Evolutionary conservation across 2,329 filamentous ascomycete species (phyloP).

Genomic region (Botrytis paeoniae): DNA sequence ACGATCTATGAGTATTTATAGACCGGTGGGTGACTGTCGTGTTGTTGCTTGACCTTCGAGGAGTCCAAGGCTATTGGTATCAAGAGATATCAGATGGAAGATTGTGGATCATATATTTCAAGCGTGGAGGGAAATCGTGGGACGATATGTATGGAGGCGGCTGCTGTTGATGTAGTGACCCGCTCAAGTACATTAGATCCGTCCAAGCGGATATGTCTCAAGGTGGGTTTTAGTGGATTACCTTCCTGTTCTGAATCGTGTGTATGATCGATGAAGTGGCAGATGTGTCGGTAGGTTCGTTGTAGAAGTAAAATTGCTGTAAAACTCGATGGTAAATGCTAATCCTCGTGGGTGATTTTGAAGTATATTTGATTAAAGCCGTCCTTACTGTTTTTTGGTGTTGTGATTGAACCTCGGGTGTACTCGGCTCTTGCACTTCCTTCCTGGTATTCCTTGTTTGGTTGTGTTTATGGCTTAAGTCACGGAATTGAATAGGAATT

Average conservation of each 20-base stretch:
- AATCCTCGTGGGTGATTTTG: neutral
- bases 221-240: neutral
- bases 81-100: neutral
- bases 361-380: neutral
- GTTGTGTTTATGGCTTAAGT: neutral
- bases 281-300: conserved; percentile 1
- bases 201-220: neutral
- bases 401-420: conserved; percentile 7
- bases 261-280: conserved; percentile 6
- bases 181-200: neutral
- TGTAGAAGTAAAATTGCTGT: neutral
- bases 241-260: neutral
- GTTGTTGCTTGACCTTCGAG: neutral
- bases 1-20: neutral
- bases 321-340: neutral
- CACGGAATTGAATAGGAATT: neutral
- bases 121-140: neutral
- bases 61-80: neutral
- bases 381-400: neutral
- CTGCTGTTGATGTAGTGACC: neutral
- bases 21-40: neutral
- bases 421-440: conserved; percentile 6
- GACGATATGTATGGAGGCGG: neutral
- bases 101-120: neutral
- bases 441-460: conserved; percentile 9